A percentile compares a stretch with the other conserved stretches of the same genome.
These are phyloP conservation scores for Mayamaea pseudoterrestris DNA, from an alignment of 108 stramenopile species.

Conservation along the genomic window DNA sequence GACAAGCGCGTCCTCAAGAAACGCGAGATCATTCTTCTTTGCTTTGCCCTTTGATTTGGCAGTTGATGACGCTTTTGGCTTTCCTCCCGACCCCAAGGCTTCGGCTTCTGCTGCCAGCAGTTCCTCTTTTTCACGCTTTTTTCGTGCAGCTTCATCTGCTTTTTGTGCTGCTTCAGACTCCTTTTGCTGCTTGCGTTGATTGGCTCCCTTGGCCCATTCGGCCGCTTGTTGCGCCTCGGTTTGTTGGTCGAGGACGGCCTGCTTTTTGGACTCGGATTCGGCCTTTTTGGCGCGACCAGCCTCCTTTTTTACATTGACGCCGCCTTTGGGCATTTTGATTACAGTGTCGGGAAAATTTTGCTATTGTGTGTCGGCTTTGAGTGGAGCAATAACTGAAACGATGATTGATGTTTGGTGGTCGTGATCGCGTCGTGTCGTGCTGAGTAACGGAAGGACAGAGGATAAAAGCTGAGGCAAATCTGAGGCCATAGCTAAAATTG, in stretches of 20 bases:
- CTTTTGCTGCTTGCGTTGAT: constrained; percentile 23
- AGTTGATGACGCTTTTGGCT: constrained; percentile 20
- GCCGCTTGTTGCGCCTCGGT: constrained; percentile 28
- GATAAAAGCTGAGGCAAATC: no score
- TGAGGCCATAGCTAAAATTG: no score
- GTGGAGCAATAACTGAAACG: no score
- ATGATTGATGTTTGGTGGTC: no score
- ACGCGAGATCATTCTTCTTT: constrained; percentile 47
- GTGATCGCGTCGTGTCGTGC: no score
- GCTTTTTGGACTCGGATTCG: constrained; percentile 47
- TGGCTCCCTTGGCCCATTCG: constrained; percentile 65
- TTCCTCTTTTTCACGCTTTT: constrained; percentile 56
- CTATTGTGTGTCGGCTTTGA: no score
- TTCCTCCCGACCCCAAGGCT: constrained; percentile 22
- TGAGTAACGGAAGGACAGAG: no score
- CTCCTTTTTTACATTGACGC: no score
- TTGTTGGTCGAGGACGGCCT: constrained; percentile 28
- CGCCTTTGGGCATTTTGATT: no score
- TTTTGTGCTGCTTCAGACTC: constrained; percentile 49
- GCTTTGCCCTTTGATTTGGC: constrained; percentile 27
- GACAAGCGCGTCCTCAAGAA: constrained; percentile 66
- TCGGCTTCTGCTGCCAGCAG: constrained; percentile 61
- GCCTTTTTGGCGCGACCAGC: constrained; percentile 56
- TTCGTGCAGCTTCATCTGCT: constrained; percentile 70
- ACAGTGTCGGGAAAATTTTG: no score